Evolutionary conservation across 257 asterid species (phyloP).

Genomic region (Solanum chaucha): DNA sequence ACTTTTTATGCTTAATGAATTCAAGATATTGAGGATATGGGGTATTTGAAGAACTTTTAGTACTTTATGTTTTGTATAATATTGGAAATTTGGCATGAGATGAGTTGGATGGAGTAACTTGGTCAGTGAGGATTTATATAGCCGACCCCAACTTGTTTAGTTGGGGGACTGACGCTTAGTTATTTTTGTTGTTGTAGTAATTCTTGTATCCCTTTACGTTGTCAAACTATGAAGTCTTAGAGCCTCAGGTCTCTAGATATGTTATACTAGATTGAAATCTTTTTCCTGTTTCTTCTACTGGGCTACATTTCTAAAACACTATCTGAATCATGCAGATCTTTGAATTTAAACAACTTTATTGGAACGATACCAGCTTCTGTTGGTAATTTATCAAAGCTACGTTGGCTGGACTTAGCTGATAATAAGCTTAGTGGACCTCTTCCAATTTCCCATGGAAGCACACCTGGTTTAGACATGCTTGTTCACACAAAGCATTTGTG

Average conservation of each 20-base stretch:
- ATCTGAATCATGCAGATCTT: constrained; percentile 39
- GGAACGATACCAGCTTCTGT: constrained; percentile 72
- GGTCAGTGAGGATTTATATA: background rate
- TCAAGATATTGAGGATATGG: background rate
- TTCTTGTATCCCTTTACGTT: background rate
- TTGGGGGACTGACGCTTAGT: background rate
- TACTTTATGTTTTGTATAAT: background rate
- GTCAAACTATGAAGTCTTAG: background rate
- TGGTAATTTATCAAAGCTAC: constrained; percentile 45
- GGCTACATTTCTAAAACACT: background rate
- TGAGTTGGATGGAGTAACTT: background rate
- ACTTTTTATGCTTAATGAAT: background rate
- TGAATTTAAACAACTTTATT: constrained; percentile 55
- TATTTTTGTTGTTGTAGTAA: background rate
- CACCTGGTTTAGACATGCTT: constrained; percentile 91
- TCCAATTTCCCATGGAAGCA: constrained; percentile 58
- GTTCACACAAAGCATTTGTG: constrained; percentile 65
- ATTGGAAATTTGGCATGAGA: background rate
- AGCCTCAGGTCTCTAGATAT: background rate
- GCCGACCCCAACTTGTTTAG: background rate
- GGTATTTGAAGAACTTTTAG: background rate
- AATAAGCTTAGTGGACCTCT: constrained; percentile 60
- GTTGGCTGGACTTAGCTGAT: constrained; percentile 86
- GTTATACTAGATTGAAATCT: background rate
- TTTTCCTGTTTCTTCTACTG: background rate